A percentile compares a stretch with the other conserved stretches of the same genome.
phyloP scores from a whole-genome alignment of 2,329 filamentous ascomycete species.

The Fusarium circinatum region DNA sequence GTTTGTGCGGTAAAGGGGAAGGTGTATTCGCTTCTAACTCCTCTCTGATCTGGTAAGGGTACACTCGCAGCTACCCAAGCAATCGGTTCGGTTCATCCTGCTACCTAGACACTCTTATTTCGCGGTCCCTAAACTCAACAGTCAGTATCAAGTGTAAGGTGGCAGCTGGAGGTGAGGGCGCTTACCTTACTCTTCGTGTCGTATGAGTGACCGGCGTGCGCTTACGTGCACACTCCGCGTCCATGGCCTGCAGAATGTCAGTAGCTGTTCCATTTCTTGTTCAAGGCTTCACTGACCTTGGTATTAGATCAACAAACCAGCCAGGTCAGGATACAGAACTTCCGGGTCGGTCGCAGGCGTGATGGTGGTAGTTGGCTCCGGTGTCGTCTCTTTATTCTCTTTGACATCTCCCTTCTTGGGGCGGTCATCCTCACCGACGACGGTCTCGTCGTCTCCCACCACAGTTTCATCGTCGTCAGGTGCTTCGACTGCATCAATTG shows the following conservation, averaged over 20 bases:
- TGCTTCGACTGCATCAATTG: rapidly evolving
- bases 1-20: background rate
- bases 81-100: no score
- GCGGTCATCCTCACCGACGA: background rate
- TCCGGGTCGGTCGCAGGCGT: no score
- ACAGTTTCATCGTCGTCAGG: background rate
- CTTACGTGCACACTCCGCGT: background rate
- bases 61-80: no score
- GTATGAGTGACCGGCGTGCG: no score
- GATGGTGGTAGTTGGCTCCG: background rate
- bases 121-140: no score
- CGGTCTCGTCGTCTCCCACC: background rate
- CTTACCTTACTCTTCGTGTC: background rate
- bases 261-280: background rate
- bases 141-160: background rate
- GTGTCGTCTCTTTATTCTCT: background rate
- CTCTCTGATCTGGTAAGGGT: no score
- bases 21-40: background rate
- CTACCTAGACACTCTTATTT: no score
- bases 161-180: no score
- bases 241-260: background rate
- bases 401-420: background rate
- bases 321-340: background rate
- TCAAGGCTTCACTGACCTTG: background rate
- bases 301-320: rapidly evolving